Percentiles rank a stretch among this genome's conserved stretches.
phyloP scores from a whole-genome alignment of 2,329 filamentous ascomycete species.

The Fusarium sp. region DNA sequence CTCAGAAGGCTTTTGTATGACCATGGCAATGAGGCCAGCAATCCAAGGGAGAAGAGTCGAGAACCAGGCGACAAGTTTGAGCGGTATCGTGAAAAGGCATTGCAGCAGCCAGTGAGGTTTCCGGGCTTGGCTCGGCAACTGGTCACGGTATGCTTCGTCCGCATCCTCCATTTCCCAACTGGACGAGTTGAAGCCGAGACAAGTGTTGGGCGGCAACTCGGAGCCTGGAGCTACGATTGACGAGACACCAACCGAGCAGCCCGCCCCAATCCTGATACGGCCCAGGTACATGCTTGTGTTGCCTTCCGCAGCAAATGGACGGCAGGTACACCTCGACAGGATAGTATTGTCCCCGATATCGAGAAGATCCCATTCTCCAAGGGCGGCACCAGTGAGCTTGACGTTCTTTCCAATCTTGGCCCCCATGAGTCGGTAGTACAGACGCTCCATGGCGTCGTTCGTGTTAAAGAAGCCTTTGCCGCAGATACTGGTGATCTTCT shows the following conservation, averaged over 20 bases:
- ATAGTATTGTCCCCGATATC: constrained; percentile 59
- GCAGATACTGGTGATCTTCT: constrained; percentile 60
- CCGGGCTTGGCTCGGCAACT: constrained; percentile 50
- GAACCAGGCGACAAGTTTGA: constrained; percentile 52
- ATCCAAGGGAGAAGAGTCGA: constrained; percentile 57
- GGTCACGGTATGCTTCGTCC: constrained; percentile 56
- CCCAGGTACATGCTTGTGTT: constrained; percentile 66
- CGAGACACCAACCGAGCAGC: constrained; percentile 56
- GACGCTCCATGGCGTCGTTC: constrained; percentile 50
- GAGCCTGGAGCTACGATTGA: constrained; percentile 62
- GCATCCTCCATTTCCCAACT: constrained; percentile 62
- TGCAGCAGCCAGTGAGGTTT: constrained; percentile 56
- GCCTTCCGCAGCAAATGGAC: constrained; percentile 63
- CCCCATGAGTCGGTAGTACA: constrained; percentile 62
- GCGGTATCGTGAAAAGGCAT: constrained; percentile 53
- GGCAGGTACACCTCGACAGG: constrained; percentile 57
- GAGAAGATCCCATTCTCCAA: constrained; percentile 66
- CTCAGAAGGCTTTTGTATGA: constrained; percentile 48
- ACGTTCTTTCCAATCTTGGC: constrained; percentile 62
- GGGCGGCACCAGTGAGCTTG: constrained; percentile 52
- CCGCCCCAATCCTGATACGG: constrained; percentile 57
- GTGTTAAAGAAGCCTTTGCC: constrained; percentile 57
- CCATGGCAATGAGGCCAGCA: constrained; percentile 55
- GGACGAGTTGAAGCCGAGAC: constrained; percentile 64
- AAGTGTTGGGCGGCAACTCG: constrained; percentile 56